Base-by-base conservation (phyloP, 371 early-diverging fungal species). In the Rhizopus microsporus region DNA sequence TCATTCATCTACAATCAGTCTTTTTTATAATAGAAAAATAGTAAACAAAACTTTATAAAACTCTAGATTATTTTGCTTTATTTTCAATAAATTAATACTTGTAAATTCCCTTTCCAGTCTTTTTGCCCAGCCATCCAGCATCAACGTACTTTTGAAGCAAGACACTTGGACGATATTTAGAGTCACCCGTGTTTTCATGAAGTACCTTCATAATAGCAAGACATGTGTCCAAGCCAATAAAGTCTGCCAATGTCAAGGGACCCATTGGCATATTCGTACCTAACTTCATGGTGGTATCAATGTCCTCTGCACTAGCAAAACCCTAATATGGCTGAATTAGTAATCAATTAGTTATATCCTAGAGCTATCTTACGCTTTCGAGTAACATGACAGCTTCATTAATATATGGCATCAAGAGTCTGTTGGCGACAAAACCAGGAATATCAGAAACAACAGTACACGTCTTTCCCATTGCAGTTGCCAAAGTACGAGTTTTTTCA, bases 221-320 rank as follows among this genome's bases (percentile, higher is more conserved):
- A 74, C 97, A 96, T 1, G 99, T 98, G 71, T 98, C 99, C 33
- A 98, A 76, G 17, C 99, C 99, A 69, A 98, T 96, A 67, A 97
- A 97, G 71, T 98, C 99, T 7, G 97, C 99, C 60, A 98, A 83
- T 1, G 92, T 92, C 57, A 98, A 83, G 29, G 99, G 99, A 17
- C 99, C 99, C 98, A 98, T 98, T 4, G 99, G 99, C 70, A 86
- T 87, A 73, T 96, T 97, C 45, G 96, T 93, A 23, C 95, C 98
- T 37, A 96, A 77, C 67, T 94, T 95, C 98, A 98, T 97, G 43
- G 97, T 98, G 4, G 92, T 92, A 68, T 98, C 98, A 69, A 98
- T 98, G 70, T 98, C 95, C 71, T 97, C 96, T 54, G 88, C 85
- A 50, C 91, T 88, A 10, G 94, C 96, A 72, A 93, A 90, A 7